These are phyloP conservation scores for Lentinula raphanica DNA, from an alignment of 768 basidiomycete genomes.

Conservation along the genomic window DNA sequence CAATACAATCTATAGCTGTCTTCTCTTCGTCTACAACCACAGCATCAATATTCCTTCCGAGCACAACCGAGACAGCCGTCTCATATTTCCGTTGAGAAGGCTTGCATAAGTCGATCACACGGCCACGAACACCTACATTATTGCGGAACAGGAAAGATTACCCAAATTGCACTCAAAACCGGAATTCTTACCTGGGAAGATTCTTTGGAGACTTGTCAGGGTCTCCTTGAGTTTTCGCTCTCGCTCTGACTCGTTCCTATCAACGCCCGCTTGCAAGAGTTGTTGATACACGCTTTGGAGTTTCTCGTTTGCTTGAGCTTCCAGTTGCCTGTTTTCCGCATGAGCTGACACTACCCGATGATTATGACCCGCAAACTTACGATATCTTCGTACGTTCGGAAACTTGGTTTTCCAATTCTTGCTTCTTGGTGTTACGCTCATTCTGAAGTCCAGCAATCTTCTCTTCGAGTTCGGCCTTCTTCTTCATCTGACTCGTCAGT, in stretches of 20 bases:
- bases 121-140: conserved; percentile 75
- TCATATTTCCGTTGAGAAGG: conserved; percentile 92
- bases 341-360: neutral
- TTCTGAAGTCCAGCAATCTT: conserved; percentile 34
- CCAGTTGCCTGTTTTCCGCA: conserved; percentile 65
- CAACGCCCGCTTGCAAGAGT: conserved; percentile 85
- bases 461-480: conserved; percentile 39
- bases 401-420: conserved; percentile 80
- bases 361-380: conserved; percentile 37
- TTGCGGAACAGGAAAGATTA: neutral
- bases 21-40: conserved; percentile 96
- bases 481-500: conserved; percentile 36
- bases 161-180: neutral
- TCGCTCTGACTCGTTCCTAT: conserved; percentile 80
- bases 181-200: conserved; percentile 71
- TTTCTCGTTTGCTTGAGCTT: conserved; percentile 90
- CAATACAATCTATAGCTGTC: conserved; percentile 96
- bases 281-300: conserved; percentile 77
- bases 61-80: conserved; percentile 82
- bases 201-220: conserved; percentile 72
- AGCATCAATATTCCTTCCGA: conserved; percentile 93
- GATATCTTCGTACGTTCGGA: conserved; percentile 76
- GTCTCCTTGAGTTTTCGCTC: conserved; percentile 85
- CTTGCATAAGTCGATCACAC: conserved; percentile 91
- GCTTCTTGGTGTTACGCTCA: conserved; percentile 61